phyloP scores from a whole-genome alignment of 2,329 filamentous ascomycete species.

The Nigrospora oryzae region DNA sequence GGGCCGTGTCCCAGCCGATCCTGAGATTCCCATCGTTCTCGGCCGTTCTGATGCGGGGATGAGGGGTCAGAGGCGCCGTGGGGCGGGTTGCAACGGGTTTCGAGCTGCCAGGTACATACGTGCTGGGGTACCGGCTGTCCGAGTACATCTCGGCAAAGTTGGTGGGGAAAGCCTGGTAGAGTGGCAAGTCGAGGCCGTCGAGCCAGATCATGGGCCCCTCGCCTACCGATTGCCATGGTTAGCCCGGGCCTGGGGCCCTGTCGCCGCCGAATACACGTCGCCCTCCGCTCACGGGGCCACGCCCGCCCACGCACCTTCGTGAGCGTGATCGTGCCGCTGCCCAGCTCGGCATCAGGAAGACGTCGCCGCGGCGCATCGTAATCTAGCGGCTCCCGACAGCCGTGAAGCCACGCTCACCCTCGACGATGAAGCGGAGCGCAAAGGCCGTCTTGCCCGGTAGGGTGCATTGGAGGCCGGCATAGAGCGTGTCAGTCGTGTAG shows the following conservation, averaged over 20 bases:
- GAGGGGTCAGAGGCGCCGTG: too few species aligned
- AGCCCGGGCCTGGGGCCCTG: too few species aligned
- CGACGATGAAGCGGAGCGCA: slow-evolving; percentile 46
- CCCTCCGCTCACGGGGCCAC: too few species aligned
- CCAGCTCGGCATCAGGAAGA: slow-evolving; percentile 46
- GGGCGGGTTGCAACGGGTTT: too few species aligned
- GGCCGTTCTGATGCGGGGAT: neutral
- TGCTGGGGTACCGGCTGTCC: slow-evolving; percentile 2
- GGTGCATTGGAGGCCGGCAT: slow-evolving; percentile 45
- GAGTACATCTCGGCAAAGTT: slow-evolving; percentile 42
- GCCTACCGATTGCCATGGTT: neutral
- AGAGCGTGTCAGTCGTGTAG: slow-evolving; percentile 46
- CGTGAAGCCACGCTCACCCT: slow-evolving; percentile 44
- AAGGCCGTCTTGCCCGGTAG: slow-evolving; percentile 46
- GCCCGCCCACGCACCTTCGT: slow-evolving; percentile 29
- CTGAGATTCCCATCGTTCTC: neutral
- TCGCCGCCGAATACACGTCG: too few species aligned
- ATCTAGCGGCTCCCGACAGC: slow-evolving; percentile 42
- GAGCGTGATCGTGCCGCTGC: slow-evolving; percentile 50
- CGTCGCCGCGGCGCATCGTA: slow-evolving; percentile 39
- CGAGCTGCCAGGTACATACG: neutral
- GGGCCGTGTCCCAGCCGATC: slow-evolving; percentile 1
- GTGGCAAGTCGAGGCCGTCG: slow-evolving; percentile 43
- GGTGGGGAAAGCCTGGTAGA: slow-evolving; percentile 38
- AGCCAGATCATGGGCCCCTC: slow-evolving; percentile 47